Conservation (phyloP, 164 flowering plant species). For the Nymphaea thermarum region DNA sequence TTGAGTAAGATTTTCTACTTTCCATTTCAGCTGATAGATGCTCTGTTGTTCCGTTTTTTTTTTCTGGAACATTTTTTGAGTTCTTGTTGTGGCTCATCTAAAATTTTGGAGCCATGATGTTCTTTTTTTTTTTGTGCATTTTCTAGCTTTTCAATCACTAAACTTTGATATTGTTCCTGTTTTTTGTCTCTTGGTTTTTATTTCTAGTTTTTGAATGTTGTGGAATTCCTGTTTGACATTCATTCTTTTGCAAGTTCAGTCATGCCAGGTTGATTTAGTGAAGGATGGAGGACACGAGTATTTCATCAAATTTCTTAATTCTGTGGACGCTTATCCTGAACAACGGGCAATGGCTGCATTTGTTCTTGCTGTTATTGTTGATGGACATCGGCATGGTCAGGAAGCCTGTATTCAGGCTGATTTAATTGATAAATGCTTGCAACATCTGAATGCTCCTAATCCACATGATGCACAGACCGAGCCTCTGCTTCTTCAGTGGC, state of each 20-base stretch:
- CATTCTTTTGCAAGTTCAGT: conserved; percentile 32
- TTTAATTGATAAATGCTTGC: conserved; percentile 71
- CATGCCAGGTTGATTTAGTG: conserved; percentile 97
- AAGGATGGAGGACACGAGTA: conserved; percentile 96
- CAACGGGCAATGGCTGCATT: conserved; percentile 99
- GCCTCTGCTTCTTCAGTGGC: conserved; percentile 90
- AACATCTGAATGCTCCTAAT: conserved; percentile 55
- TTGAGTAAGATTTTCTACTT: not conserved
- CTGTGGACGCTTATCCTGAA: conserved; percentile 85
- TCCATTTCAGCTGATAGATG: not conserved
- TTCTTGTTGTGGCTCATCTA: not conserved
- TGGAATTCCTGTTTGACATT: not conserved
- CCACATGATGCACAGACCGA: conserved; percentile 64
- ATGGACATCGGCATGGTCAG: conserved; percentile 84
- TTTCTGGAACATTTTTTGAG: not conserved
- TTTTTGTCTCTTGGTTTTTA: too few species aligned
- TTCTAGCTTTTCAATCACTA: too few species aligned
- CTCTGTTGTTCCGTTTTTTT: not conserved
- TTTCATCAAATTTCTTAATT: conserved; percentile 88
- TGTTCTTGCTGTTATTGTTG: conserved; percentile 93
- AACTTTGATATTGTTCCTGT: too few species aligned
- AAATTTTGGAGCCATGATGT: not conserved
- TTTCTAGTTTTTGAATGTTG: too few species aligned
- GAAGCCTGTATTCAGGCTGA: conserved; percentile 81
- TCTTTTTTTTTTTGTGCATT: too few species aligned